Evolutionary conservation across 2,329 filamentous ascomycete species (phyloP).

Genomic region (Aspergillus sclerotialis): DNA sequence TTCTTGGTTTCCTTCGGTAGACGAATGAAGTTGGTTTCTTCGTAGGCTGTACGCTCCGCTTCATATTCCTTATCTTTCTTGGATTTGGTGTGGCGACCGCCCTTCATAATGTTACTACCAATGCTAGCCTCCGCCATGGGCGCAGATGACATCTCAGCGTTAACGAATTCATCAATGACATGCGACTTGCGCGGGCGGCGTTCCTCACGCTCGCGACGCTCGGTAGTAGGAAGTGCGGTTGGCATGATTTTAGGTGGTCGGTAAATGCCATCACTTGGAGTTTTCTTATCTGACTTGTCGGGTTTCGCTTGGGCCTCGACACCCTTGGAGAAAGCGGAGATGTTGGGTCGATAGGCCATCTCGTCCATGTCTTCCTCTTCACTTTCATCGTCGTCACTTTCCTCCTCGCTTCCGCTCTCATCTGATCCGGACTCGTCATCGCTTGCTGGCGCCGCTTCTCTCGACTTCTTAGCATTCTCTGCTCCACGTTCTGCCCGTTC

Average conservation of each 20-base stretch:
- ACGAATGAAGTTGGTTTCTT: conserved; percentile 86
- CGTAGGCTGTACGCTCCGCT: conserved; percentile 73
- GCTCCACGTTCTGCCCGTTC: conserved; percentile 23
- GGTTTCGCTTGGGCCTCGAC: conserved; percentile 30
- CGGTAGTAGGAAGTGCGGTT: conserved; percentile 67
- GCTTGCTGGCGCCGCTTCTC: conserved; percentile 20
- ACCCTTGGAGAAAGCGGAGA: conserved; percentile 37
- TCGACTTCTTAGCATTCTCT: conserved; percentile 19
- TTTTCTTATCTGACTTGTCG: conserved; percentile 20
- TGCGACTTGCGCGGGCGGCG: conserved; percentile 65
- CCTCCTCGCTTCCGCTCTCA: conserved; percentile 19
- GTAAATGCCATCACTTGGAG: conserved; percentile 63
- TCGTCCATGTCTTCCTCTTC: conserved; percentile 49
- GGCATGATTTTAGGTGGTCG: conserved; percentile 82
- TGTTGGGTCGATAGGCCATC: conserved; percentile 57
- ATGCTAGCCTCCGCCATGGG: conserved; percentile 84
- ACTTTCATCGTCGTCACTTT: conserved; percentile 23
- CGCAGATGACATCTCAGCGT: conserved; percentile 71
- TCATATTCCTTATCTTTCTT: conserved; percentile 69
- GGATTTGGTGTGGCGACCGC: conserved; percentile 73
- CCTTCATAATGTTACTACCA: conserved; percentile 75
- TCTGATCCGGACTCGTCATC: conserved; percentile 20
- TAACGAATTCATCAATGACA: conserved; percentile 87
- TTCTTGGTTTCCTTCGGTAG: conserved; percentile 85
- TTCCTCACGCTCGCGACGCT: conserved; percentile 52